phyloP scores from a whole-genome alignment of 2,329 filamentous ascomycete genomes.

The Elsinoe ampelina region DNA sequence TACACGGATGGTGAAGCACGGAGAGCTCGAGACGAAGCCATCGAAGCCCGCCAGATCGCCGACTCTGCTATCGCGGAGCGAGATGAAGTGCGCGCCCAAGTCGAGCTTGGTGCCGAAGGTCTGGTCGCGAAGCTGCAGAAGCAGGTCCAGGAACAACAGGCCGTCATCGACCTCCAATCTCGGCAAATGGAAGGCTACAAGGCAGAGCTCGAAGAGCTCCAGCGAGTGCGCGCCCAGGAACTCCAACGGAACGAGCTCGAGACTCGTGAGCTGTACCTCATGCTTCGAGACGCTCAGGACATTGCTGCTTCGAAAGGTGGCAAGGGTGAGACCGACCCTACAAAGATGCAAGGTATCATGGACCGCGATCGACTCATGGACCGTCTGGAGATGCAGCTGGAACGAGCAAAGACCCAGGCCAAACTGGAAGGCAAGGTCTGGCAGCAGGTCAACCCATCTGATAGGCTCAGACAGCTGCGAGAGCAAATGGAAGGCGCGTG shows the following conservation, averaged over 20 bases:
- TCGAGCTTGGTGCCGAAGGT: conserved; percentile 87
- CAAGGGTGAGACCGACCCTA: conserved; percentile 54
- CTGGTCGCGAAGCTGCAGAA: conserved; percentile 86
- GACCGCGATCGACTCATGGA: conserved; percentile 90
- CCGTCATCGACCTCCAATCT: conserved; percentile 79
- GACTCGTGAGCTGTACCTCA: conserved; percentile 91
- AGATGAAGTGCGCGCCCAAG: conserved; percentile 82
- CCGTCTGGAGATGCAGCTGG: conserved; percentile 86
- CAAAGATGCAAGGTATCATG: conserved; percentile 81
- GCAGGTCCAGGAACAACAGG: conserved; percentile 84
- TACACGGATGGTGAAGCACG: conserved; percentile 94
- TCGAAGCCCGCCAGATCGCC: conserved; percentile 84
- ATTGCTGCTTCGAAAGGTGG: conserved; percentile 67
- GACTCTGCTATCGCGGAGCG: conserved; percentile 93
- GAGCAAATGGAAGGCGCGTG: conserved; percentile 77
- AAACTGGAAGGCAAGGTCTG: conserved; percentile 91
- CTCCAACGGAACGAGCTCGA: conserved; percentile 91
- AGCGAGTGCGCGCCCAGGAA: conserved; percentile 78
- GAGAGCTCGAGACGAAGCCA: conserved; percentile 81
- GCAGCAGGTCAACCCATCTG: conserved; percentile 76
- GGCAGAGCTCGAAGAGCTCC: conserved; percentile 77
- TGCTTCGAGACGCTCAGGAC: conserved; percentile 95
- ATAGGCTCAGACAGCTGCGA: conserved; percentile 80
- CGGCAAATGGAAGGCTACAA: conserved; percentile 83
- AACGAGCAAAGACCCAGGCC: conserved; percentile 94